Evolutionary conservation across 371 early-diverging fungal genomes (phyloP).

Genomic region (Mortierella sp.): DNA sequence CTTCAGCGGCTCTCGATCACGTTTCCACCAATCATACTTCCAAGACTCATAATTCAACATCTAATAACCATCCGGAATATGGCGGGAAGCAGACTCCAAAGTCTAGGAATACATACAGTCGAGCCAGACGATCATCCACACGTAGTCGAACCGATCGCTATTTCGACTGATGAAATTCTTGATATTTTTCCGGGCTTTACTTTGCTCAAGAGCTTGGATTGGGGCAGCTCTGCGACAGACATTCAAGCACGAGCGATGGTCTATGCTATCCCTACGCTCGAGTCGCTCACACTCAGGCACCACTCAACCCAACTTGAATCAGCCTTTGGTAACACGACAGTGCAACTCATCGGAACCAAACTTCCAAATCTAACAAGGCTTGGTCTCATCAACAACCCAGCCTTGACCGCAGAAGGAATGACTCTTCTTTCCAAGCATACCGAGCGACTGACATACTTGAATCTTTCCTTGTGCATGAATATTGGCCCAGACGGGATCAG

Average conservation of each 20-base stretch:
- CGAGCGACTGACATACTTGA: constrained; percentile 8
- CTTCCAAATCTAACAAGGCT: neutral
- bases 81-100: neutral
- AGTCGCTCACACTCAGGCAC: neutral
- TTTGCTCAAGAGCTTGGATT: constrained; percentile 10
- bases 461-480: constrained; percentile 3
- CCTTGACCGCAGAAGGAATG: constrained; percentile 9
- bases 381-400: neutral
- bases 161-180: neutral
- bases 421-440: neutral
- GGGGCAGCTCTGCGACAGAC: neutral
- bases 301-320: neutral
- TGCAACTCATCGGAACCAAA: neutral
- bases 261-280: neutral
- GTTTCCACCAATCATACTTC: neutral
- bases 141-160: too few relatives aligned
- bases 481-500: constrained; percentile 11
- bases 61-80: neutral
- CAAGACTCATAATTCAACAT: constrained; percentile 6
- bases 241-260: too few relatives aligned
- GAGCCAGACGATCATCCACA: neutral
- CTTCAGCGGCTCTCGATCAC: constrained; percentile 9
- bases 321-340: constrained; percentile 8
- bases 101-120: constrained; percentile 2
- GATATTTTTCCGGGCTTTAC: constrained; percentile 12